These are phyloP conservation scores for Delonix regia DNA, from an alignment of 306 rosid genomes.

Conservation along the genomic window DNA sequence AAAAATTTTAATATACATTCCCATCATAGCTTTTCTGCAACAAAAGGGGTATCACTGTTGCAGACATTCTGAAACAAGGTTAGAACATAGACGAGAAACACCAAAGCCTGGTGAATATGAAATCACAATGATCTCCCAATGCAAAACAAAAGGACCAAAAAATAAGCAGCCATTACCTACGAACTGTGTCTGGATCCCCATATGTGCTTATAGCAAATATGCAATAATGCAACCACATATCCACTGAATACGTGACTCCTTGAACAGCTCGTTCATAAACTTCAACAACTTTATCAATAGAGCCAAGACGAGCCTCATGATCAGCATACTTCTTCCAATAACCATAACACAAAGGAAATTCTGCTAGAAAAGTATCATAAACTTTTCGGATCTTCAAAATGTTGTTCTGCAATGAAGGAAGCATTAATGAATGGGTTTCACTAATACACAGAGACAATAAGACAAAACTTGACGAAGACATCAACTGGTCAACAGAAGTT, in stretches of 20 bases:
- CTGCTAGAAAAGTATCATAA: conserved; percentile 92
- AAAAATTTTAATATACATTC: conserved; percentile 63
- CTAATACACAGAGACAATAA: neutral
- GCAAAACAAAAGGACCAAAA: conserved; percentile 31
- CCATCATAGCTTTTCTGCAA: conserved; percentile 85
- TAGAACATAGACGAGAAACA: conserved; percentile 65
- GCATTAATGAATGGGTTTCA: conserved; percentile 28
- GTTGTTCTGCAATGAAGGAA: conserved; percentile 68
- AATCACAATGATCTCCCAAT: conserved; percentile 49
- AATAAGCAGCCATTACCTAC: conserved; percentile 78
- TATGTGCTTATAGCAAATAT: conserved; percentile 84
- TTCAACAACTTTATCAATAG: conserved; percentile 90
- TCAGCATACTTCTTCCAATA: conserved; percentile 99
- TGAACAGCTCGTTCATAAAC: conserved; percentile 96
- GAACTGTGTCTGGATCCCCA: conserved; percentile 90
- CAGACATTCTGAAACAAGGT: conserved; percentile 77
- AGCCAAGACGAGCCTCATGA: conserved; percentile 86
- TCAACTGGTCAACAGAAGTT: neutral
- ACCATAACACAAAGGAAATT: conserved; percentile 96
- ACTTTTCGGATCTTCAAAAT: conserved; percentile 81
- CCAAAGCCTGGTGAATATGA: conserved; percentile 59
- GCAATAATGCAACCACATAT: conserved; percentile 99
- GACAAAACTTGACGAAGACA: neutral
- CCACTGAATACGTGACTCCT: conserved; percentile 98
- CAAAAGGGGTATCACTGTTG: conserved; percentile 78